phyloP scores from a whole-genome alignment of 805 yeast genomes.

The Saccharomycopsis vini region DNA sequence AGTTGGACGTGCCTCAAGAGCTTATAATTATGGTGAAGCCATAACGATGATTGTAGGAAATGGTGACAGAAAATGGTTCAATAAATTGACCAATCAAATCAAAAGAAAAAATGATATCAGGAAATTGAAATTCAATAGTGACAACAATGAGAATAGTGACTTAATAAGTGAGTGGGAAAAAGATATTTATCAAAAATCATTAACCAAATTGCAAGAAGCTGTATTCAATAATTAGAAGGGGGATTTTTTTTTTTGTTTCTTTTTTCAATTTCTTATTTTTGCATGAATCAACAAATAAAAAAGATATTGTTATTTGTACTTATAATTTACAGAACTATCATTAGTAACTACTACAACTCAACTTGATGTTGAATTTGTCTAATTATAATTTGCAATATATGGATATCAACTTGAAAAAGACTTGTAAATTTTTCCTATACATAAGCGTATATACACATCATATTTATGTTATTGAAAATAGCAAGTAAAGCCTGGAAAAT shows the following conservation, averaged over 20 bases:
- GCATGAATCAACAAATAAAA: no score
- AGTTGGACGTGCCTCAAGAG: conserved; percentile 96
- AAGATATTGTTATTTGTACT: not conserved
- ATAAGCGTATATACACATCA: no score
- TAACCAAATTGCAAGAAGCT: conserved; percentile 37
- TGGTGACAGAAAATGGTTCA: conserved; percentile 66
- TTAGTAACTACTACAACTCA: no score
- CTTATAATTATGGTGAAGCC: conserved; percentile 69
- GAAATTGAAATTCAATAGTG: conserved; percentile 4
- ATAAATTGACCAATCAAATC: conserved; percentile 40
- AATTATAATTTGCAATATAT: no score
- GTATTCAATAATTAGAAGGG: conserved; percentile 25
- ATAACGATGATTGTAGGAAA: conserved; percentile 65
- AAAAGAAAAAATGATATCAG: conserved; percentile 35
- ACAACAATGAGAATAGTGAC: conserved; percentile 12
- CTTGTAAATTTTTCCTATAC: no score
- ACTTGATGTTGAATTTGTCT: no score
- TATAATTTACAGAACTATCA: no score
- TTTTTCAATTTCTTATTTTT: no score
- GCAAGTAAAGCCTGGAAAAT: no score
- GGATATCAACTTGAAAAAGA: no score
- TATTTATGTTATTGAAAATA: no score
- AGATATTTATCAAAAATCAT: conserved; percentile 34
- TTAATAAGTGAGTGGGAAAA: conserved; percentile 31
- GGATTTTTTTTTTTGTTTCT: no score